phyloP scores from a whole-genome alignment of 257 asterid species.

The Solanum chaucha region DNA sequence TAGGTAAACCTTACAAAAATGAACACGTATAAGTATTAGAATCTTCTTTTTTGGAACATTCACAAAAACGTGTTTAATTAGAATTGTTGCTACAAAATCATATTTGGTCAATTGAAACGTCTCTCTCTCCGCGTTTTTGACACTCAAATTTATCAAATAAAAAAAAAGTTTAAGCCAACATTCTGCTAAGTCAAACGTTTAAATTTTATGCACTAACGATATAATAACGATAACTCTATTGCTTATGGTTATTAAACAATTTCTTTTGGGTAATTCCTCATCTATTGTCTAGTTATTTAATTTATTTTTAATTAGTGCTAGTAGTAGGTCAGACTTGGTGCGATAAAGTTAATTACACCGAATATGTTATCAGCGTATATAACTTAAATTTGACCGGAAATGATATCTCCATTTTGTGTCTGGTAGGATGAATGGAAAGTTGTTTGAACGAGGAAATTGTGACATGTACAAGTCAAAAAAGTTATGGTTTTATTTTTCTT shows the following conservation, averaged over 20 bases:
- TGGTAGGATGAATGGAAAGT: background rate
- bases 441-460: background rate
- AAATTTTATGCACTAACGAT: too few relatives aligned
- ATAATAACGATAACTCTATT: background rate
- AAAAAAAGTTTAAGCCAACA: background rate
- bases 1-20: background rate
- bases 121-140: background rate
- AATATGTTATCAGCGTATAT: background rate
- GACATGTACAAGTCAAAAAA: background rate
- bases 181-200: background rate
- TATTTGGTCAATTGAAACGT: slow-evolving; percentile 1
- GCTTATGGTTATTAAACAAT: background rate
- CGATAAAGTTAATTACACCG: background rate
- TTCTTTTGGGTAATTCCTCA: background rate
- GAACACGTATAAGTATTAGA: slow-evolving; percentile 18
- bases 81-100: slow-evolving; percentile 9
- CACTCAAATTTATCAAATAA: background rate
- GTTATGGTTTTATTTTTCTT: background rate
- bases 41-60: slow-evolving; percentile 8
- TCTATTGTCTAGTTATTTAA: background rate
- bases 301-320: background rate
- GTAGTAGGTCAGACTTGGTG: fast-evolving
- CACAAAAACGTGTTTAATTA: slow-evolving; percentile 19
- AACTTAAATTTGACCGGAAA: background rate
- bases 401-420: background rate